Percentiles rank a stretch among this genome's conserved stretches.
Conservation (phyloP, 805 yeast species). For the Saccharomycopsis selenospora region DNA sequence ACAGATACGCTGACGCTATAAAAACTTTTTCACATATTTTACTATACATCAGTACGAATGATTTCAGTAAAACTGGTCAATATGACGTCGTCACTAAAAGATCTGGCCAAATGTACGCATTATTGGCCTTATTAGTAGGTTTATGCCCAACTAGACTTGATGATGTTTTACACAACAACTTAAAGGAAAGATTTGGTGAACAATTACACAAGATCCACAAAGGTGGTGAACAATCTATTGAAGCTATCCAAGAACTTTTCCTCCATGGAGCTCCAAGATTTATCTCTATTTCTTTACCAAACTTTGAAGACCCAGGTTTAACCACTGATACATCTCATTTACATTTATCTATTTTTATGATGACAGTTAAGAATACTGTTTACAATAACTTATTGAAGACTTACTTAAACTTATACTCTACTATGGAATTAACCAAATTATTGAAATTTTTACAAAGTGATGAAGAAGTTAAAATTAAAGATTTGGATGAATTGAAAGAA, state of each 20-base stretch:
- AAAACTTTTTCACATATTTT: conserved; percentile 41
- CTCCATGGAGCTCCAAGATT: conserved; percentile 43
- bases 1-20: conserved; percentile 44
- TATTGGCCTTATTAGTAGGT: conserved; percentile 39
- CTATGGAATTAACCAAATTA: conserved; percentile 38
- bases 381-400: conserved; percentile 37
- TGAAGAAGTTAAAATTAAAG: conserved; percentile 27
- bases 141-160: conserved; percentile 42
- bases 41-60: conserved; percentile 39
- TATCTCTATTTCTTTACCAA: conserved; percentile 35
- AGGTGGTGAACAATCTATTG: conserved; percentile 36
- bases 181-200: conserved; percentile 42
- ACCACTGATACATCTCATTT: conserved; percentile 35
- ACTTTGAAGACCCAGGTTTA: conserved; percentile 27
- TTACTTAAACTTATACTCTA: conserved; percentile 40
- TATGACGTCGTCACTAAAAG: conserved; percentile 41
- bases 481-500: conserved; percentile 33
- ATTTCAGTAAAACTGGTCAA: conserved; percentile 36
- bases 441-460: conserved; percentile 34
- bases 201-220: conserved; percentile 36
- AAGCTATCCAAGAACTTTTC: conserved; percentile 39
- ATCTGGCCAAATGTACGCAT: conserved; percentile 45
- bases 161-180: conserved; percentile 36
- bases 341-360: conserved; percentile 39
- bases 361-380: conserved; percentile 33